Percentiles rank a stretch among this genome's conserved stretches.
These are phyloP conservation scores for Nakazawaea populi DNA, from an alignment of 805 yeast species.

Conservation along the genomic window DNA sequence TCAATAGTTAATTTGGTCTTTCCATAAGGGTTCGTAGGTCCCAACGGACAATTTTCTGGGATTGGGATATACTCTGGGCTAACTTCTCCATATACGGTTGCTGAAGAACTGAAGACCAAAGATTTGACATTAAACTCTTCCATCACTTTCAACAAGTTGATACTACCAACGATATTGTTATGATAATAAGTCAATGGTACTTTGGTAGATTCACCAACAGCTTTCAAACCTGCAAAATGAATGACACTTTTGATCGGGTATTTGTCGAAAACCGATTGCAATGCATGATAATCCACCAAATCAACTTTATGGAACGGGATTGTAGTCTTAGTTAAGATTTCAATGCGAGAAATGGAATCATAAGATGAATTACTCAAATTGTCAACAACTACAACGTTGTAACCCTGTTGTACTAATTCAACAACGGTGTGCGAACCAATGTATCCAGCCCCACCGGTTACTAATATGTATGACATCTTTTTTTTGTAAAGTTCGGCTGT, in stretches of 20 bases:
- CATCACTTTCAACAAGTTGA: constrained; percentile 52
- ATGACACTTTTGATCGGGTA: constrained; percentile 54
- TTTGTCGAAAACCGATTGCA: constrained; percentile 41
- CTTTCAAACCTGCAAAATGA: constrained; percentile 80
- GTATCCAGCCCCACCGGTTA: constrained; percentile 86
- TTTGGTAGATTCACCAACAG: constrained; percentile 71
- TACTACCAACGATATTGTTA: constrained; percentile 62
- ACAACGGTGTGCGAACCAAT: constrained; percentile 79
- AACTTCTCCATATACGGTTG: constrained; percentile 82
- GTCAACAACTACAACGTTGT: constrained; percentile 69
- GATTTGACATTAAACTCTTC: constrained; percentile 36
- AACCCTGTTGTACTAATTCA: constrained; percentile 54
- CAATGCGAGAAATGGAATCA: constrained; percentile 60
- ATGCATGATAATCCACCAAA: constrained; percentile 39
- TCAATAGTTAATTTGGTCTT: constrained; percentile 65
- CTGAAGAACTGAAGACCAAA: constrained; percentile 71
- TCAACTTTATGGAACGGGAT: constrained; percentile 57
- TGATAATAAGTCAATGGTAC: constrained; percentile 65
- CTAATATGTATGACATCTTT: constrained; percentile 39
- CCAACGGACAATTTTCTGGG: constrained; percentile 72
- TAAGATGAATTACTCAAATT: constrained; percentile 60
- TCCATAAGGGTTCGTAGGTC: constrained; percentile 76
- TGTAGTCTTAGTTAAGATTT: constrained; percentile 40
- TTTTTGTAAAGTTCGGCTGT: too few relatives aligned
- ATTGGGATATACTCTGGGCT: constrained; percentile 71